Evolutionary conservation across 169 alveolate genomes (phyloP).

Genomic region (Cryptosporidium felis): DNA sequence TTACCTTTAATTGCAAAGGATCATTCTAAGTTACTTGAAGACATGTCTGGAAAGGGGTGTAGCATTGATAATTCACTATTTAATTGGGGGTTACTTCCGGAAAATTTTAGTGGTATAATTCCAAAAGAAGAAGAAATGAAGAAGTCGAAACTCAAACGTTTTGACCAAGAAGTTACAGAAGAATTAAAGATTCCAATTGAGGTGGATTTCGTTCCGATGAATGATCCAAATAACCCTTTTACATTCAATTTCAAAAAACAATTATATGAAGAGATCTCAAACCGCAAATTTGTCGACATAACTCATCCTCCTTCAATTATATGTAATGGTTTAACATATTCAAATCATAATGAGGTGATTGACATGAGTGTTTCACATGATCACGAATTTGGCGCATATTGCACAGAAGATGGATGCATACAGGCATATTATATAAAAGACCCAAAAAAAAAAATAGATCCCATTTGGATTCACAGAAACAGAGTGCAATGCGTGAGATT

Average conservation of each 20-base stretch:
- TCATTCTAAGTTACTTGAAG: background rate
- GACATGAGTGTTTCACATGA: conserved; percentile 61
- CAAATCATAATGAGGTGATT: background rate
- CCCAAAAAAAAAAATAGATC: background rate
- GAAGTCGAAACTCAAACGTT: conserved; percentile 1
- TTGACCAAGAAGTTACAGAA: conserved; percentile 56
- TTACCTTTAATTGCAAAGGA: background rate
- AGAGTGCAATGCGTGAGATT: conserved; percentile 55
- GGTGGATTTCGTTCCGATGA: conserved; percentile 20
- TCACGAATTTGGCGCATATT: conserved; percentile 47
- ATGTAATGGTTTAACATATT: conserved; percentile 2
- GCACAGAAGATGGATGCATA: conserved; percentile 55
- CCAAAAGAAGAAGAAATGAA: conserved; percentile 31
- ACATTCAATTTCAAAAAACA: conserved; percentile 20
- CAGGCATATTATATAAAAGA: conserved; percentile 22
- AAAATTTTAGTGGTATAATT: conserved; percentile 12
- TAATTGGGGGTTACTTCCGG: conserved; percentile 59
- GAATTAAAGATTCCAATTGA: conserved; percentile 17
- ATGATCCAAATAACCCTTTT: conserved; percentile 16
- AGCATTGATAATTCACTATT: background rate
- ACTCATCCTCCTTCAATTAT: conserved; percentile 44
- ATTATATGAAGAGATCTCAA: conserved; percentile 16
- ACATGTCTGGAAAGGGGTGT: conserved; percentile 16
- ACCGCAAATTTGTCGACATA: conserved; percentile 4
- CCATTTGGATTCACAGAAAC: conserved; percentile 50